Conservation (phyloP, 75 land plant species). For the Chamaecyparis obtusa region DNA sequence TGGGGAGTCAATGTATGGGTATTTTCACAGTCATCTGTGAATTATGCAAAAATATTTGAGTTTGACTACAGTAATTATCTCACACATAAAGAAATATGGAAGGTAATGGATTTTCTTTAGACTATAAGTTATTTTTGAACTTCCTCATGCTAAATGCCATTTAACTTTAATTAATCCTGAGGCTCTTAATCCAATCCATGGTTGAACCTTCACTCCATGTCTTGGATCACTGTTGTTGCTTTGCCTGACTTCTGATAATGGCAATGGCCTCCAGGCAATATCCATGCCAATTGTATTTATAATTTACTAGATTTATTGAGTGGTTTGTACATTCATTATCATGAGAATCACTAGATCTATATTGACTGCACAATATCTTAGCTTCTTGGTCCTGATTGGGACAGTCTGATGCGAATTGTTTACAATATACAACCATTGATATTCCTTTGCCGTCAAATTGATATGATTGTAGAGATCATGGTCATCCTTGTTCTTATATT, state of each 20-base stretch:
- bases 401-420: neutral
- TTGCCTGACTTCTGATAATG: neutral
- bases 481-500: neutral
- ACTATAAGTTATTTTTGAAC: neutral
- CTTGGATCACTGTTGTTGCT: neutral
- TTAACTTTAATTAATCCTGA: neutral
- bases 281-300: neutral
- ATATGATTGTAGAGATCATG: neutral
- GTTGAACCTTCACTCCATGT: neutral
- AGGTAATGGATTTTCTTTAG: constrained; percentile 41
- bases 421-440: neutral
- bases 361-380: neutral
- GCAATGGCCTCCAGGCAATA: neutral
- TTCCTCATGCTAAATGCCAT: neutral
- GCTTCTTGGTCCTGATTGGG: neutral
- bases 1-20: constrained; percentile 97
- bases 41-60: constrained; percentile 91
- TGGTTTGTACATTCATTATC: neutral
- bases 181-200: neutral
- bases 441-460: neutral
- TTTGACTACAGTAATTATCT: constrained; percentile 83
- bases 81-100: constrained; percentile 92
- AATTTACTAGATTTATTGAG: neutral
- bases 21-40: constrained; percentile 67
- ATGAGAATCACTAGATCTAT: neutral